These are phyloP conservation scores for Salvia hispanica DNA, from an alignment of 257 asterid species.

Conservation along the genomic window DNA sequence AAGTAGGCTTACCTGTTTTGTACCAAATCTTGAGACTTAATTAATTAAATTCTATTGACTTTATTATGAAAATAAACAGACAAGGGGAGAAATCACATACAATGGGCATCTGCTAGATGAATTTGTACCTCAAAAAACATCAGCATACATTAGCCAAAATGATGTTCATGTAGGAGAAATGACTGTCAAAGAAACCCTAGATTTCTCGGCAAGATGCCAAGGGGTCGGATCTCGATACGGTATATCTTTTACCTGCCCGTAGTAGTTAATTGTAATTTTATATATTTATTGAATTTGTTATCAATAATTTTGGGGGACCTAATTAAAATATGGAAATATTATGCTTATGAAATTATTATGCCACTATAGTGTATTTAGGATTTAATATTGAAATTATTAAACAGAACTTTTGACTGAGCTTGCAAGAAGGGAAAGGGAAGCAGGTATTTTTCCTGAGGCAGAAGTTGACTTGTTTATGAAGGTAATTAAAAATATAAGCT, in stretches of 20 bases:
- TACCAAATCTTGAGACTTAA: background rate
- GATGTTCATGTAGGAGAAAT: slow-evolving; percentile 94
- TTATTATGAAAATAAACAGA: slow-evolving; percentile 41
- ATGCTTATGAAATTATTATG: background rate
- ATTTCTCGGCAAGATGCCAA: slow-evolving; percentile 91
- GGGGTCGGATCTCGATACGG: slow-evolving; percentile 93
- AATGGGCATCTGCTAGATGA: slow-evolving; percentile 74
- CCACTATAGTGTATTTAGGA: no score
- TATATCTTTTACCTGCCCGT: slow-evolving; percentile 21
- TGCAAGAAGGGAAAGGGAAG: slow-evolving; percentile 68
- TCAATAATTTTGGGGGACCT: no score
- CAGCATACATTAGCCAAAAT: slow-evolving; percentile 94
- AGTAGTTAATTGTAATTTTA: background rate
- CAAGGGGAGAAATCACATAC: slow-evolving; percentile 71
- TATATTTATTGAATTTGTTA: background rate
- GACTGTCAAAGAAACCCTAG: slow-evolving; percentile 93
- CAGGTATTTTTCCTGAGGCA: slow-evolving; percentile 76
- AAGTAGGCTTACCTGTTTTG: no score
- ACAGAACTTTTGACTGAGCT: slow-evolving; percentile 77
- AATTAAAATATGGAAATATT: background rate
- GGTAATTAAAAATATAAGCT: slow-evolving; percentile 41
- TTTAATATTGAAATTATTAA: slow-evolving; percentile 7
- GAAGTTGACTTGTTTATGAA: slow-evolving; percentile 90
- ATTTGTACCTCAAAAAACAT: slow-evolving; percentile 83
- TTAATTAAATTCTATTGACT: background rate